These are phyloP conservation scores for Medicago lupulina DNA, from an alignment of 306 rosid genomes.

Conservation along the genomic window DNA sequence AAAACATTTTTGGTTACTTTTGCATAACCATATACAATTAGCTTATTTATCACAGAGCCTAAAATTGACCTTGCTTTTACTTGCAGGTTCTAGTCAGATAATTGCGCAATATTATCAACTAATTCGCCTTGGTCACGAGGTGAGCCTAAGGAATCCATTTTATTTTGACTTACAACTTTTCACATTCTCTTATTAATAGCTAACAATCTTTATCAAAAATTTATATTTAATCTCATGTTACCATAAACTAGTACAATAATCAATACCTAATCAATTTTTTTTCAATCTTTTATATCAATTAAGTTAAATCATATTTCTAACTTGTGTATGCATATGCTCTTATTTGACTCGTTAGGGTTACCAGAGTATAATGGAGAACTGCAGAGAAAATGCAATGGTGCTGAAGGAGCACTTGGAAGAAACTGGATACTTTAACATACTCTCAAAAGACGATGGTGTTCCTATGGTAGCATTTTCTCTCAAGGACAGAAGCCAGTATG, in stretches of 20 bases:
- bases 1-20: background rate
- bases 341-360: slow-evolving; percentile 52
- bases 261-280: no score
- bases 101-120: slow-evolving; percentile 74
- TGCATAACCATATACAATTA: background rate
- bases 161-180: background rate
- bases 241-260: no score
- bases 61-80: background rate
- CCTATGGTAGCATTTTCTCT: slow-evolving; percentile 84
- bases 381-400: slow-evolving; percentile 58
- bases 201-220: no score
- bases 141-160: background rate
- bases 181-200: background rate
- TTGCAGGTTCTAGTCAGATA: slow-evolving; percentile 70
- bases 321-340: background rate
- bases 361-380: slow-evolving; percentile 59
- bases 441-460: slow-evolving; percentile 85
- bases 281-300: no score
- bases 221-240: no score
- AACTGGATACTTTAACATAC: slow-evolving; percentile 64
- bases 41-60: slow-evolving; percentile 5
- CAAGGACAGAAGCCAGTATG: slow-evolving; percentile 56
- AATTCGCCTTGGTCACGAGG: slow-evolving; percentile 66
- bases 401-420: slow-evolving; percentile 62
- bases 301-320: no score